These are phyloP conservation scores for Andrographis paniculata DNA, from an alignment of 305 asterid genomes.

Conservation along the genomic window DNA sequence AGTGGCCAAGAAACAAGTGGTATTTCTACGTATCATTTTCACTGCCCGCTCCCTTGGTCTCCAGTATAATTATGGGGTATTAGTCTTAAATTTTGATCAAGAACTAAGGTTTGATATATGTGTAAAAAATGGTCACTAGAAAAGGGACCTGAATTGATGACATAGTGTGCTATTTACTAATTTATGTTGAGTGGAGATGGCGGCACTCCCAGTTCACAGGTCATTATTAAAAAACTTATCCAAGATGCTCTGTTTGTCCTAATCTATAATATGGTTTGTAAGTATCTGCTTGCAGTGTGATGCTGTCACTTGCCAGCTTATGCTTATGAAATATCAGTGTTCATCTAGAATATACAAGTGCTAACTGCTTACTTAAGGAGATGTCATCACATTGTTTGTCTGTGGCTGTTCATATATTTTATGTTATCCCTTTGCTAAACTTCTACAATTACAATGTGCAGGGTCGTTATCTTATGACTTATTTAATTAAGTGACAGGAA, in stretches of 20 bases:
- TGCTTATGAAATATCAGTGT: background rate
- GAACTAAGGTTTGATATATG: background rate
- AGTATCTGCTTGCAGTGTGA: background rate
- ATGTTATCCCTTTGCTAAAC: background rate
- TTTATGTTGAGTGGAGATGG: background rate
- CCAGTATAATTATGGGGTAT: background rate
- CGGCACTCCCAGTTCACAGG: background rate
- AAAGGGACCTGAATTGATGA: background rate
- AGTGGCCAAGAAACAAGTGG: constrained; percentile 6
- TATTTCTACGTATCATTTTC: background rate
- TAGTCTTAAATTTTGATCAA: background rate
- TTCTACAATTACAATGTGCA: no score
- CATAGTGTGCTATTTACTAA: background rate
- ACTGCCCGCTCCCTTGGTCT: background rate
- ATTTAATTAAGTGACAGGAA: background rate
- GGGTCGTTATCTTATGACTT: no score
- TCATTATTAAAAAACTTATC: constrained; percentile 1
- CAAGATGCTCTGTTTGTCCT: constrained; percentile 2
- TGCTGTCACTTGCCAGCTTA: background rate
- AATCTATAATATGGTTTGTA: background rate
- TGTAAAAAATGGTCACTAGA: background rate
- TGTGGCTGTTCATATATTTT: background rate
- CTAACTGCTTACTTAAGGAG: background rate
- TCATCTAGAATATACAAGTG: background rate
- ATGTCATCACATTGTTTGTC: background rate